phyloP scores from a whole-genome alignment of 192 early-diverging fungal genomes.

The Podila horticola region DNA sequence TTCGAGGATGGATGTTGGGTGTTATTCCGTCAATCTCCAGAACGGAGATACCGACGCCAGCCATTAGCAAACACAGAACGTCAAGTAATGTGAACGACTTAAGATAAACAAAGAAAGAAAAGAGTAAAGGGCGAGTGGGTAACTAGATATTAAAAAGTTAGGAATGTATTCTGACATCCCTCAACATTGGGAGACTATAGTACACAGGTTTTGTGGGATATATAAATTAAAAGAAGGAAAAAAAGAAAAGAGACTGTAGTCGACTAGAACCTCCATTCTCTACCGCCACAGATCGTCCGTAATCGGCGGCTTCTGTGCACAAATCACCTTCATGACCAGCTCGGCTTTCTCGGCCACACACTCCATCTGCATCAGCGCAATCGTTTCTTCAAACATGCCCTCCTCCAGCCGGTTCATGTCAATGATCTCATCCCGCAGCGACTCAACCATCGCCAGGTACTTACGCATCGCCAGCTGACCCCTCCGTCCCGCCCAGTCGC shows the following conservation, averaged over 20 bases:
- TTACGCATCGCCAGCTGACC: constrained; percentile 41
- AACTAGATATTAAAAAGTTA: no score
- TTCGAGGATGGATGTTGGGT: no score
- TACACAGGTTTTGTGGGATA: no score
- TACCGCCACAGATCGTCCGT: constrained; percentile 48
- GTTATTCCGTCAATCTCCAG: no score
- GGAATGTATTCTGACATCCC: no score
- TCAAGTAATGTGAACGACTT: no score
- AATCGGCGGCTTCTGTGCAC: constrained; percentile 45
- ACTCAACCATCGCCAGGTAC: constrained; percentile 47
- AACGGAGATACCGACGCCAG: no score
- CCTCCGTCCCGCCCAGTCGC: constrained; percentile 38
- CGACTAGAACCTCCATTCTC: not conserved
- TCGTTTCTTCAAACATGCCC: constrained; percentile 43
- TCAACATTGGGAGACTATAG: no score
- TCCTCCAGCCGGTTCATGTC: constrained; percentile 47
- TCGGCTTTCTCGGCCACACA: constrained; percentile 34
- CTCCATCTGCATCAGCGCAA: constrained; percentile 39
- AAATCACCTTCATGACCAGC: constrained; percentile 45
- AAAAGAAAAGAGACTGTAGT: not conserved
- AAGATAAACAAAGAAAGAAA: no score
- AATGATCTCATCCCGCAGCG: constrained; percentile 39
- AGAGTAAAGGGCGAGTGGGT: no score
- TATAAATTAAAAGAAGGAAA: not conserved
- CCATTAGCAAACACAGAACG: no score